These are phyloP conservation scores for Plasmodium adleri DNA, from an alignment of 169 alveolate genomes.

Conservation along the genomic window DNA sequence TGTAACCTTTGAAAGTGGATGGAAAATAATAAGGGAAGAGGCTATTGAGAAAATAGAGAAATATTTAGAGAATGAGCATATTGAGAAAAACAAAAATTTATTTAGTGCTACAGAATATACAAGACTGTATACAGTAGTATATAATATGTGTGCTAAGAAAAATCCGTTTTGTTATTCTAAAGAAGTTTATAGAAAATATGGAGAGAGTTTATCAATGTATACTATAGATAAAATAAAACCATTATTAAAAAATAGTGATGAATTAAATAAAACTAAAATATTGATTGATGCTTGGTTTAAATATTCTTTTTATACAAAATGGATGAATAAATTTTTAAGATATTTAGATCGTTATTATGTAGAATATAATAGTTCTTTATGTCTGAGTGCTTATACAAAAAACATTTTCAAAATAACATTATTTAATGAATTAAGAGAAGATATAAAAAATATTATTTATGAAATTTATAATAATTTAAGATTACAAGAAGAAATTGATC, in stretches of 20 bases:
- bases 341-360: conserved; percentile 79
- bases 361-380: conserved; percentile 71
- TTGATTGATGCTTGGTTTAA: conserved; percentile 78
- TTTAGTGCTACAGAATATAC: conserved; percentile 81
- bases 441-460: conserved; percentile 38
- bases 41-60: conserved; percentile 71
- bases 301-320: conserved; percentile 77
- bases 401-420: conserved; percentile 61
- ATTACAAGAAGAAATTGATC: conserved; percentile 27
- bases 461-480: conserved; percentile 51
- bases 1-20: conserved; percentile 57
- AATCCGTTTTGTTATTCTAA: conserved; percentile 72
- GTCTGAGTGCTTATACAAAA: conserved; percentile 71
- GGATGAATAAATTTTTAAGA: conserved; percentile 83
- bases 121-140: conserved; percentile 78
- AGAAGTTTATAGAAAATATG: conserved; percentile 74
- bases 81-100: conserved; percentile 48
- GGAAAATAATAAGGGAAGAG: conserved; percentile 71
- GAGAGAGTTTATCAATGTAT: conserved; percentile 61
- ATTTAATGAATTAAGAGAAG: conserved; percentile 54
- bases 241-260: conserved; percentile 16
- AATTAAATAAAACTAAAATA: conserved; percentile 34
- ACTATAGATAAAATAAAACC: conserved; percentile 64
- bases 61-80: conserved; percentile 38
- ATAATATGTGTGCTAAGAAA: conserved; percentile 80